Base-by-base conservation (phyloP, 768 basidiomycete genomes). In the Rhodosporidiobolus odoratus region DNA sequence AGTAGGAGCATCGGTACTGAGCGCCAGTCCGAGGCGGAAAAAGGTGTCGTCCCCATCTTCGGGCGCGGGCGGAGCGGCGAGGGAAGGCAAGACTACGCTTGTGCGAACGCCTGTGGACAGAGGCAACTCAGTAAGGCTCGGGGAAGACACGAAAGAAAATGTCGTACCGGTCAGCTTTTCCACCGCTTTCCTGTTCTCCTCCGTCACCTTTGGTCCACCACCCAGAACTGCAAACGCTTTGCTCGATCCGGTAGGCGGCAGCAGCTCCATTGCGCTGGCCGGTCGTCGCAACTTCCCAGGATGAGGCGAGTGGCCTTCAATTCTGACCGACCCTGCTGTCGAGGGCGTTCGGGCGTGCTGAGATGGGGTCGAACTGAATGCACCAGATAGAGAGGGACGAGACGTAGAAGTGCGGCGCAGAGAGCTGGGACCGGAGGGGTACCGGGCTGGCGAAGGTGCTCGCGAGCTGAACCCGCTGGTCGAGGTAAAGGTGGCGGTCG, bases 1-100 rank as follows among this genome's bases (percentile, higher is more conserved):
- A 4, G 57, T 59, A 7, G 69, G 63, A 9, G 45, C 45, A 30
- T 68, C 71, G 21, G 66, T 64, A 15, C 52, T 64, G 16, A 72
- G 40, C 2, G 71, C 71, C 21, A 65, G 52, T 6, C 66, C 71
- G 23, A 68, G 47, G 7, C 52, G 32, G 9, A 40, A 38, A 27
- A 58, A 6, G 10, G 57, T 38, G 57, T 58, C 13, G 38, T 58
- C 57, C 25, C 27, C 57, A 27, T 41, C 54, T 17, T 35, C 54
- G 34, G 17, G 1, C 7, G 12, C 9, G 35, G 27, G 9, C 27
- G 52, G 5, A 8, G 52, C 8, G 27, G 9, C 15, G 37, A 32
- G 17, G 43, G n/a, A n/a, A n/a, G n/a, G n/a, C n/a, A n/a, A n/a
- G n/a, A n/a, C n/a, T n/a, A 60, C 23, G 35, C 60, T 57, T 9